Evolutionary conservation across 129 eudicot genomes (phyloP), one percentile per base, ranked within the genome.

Genomic region (Erigeron canadensis): DNA sequence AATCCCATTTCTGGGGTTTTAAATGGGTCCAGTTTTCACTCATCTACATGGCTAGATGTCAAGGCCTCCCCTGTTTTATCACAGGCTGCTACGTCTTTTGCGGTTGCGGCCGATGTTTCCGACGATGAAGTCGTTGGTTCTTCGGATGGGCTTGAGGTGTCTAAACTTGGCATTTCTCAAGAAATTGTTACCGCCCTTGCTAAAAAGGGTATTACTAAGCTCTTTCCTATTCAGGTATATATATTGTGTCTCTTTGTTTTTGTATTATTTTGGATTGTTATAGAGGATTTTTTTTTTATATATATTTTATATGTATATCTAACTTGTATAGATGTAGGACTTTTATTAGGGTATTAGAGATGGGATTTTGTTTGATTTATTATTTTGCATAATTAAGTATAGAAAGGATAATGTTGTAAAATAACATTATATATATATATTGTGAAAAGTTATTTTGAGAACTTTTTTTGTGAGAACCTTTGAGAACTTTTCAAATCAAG

Each of bases 171-270:
- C 28, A 77, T 89, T 78, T 60, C 87, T 22, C 47, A 58, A 28
- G 83, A 82, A 47, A 80, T 89, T 73, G 90, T 89, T 43, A 42
- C 75, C 22, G 76, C 89, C 11, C 66, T 85, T 65, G 82, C 87
- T 9, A 43, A 54, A 2, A 84, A 73, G 82, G 94, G 96, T 2
- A 90, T 90, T 18, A 71, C 89, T 53, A 87, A 77, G 62, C 86
- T 90, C 39, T 90, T 90, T 69, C 96, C 94, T 2, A 86, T 90
- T 81, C 96, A 90, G 96, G 94, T 89, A 73, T 16, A 40, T 89
- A 73, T 16, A 40, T 22, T 62, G 13, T 28, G 3, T 28, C 34
- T 28, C 34, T 1, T 28, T 28, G 34, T 28, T 28, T 28, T 28
- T 28, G 34, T 28, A 28, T 28, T n/a, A 1, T 10, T 47, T 48